These are phyloP conservation scores for Podaxis sp. DNA, from an alignment of 768 basidiomycete species.

Conservation along the genomic window DNA sequence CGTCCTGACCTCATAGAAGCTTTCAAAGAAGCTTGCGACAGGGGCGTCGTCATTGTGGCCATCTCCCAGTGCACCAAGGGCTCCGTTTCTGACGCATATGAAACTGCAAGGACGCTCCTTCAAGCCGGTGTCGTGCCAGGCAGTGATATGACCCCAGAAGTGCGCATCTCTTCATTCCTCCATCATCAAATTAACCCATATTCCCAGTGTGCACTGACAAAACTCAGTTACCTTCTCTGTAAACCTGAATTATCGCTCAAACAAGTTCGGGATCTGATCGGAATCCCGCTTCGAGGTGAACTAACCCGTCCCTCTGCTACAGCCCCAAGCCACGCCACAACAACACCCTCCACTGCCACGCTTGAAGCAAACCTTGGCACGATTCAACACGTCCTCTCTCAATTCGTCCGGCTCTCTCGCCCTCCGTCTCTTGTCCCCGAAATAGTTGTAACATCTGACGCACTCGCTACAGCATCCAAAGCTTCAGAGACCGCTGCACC, in stretches of 20 bases:
- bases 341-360: constrained; percentile 31
- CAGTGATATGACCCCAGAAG: constrained; percentile 96
- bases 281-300: constrained; percentile 84
- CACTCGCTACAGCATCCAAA: constrained; percentile 31
- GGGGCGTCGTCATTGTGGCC: constrained; percentile 85
- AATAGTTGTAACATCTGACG: constrained; percentile 37
- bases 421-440: constrained; percentile 34
- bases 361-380: constrained; percentile 53
- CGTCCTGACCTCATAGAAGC: constrained; percentile 72
- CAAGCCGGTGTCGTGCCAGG: constrained; percentile 81
- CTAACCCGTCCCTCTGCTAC: constrained; percentile 58
- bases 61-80: constrained; percentile 91
- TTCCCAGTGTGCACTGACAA: constrained; percentile 80
- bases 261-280: constrained; percentile 75
- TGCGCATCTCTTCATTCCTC: constrained; percentile 26
- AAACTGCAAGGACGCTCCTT: constrained; percentile 70
- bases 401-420: constrained; percentile 64
- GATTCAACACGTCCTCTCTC: constrained; percentile 64
- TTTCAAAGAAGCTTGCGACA: constrained; percentile 77
- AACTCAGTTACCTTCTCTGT: constrained; percentile 86
- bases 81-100: constrained; percentile 81
- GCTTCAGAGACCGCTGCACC: constrained; percentile 54
- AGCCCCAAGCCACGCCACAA: constrained; percentile 31
- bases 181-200: neutral
- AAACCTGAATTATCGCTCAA: constrained; percentile 71